Evolutionary conservation across 768 basidiomycete genomes (phyloP).

Genomic region (Termitomyces sp.): DNA sequence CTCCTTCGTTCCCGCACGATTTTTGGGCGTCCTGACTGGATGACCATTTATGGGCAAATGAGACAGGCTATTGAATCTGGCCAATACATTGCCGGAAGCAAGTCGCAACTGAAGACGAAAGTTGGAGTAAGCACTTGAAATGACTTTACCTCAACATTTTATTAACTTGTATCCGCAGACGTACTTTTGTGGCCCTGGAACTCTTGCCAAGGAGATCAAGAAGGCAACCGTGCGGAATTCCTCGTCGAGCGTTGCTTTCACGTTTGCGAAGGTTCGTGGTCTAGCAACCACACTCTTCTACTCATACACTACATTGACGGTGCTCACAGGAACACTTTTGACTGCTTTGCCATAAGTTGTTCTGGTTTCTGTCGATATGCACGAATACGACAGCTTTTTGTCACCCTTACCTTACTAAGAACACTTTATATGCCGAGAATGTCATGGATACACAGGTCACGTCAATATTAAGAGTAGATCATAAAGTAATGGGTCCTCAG

Average conservation of each 20-base stretch:
- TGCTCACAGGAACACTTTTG: conserved; percentile 24
- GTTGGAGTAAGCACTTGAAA: conserved; percentile 58
- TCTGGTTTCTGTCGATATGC: neutral
- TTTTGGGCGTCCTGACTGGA: conserved; percentile 92
- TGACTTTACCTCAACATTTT: conserved; percentile 7
- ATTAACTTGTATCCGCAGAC: conserved; percentile 39
- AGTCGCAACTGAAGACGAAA: conserved; percentile 74
- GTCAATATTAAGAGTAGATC: neutral
- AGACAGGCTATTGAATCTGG: conserved; percentile 76
- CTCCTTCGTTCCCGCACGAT: conserved; percentile 83
- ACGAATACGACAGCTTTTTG: neutral
- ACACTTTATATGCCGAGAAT: neutral
- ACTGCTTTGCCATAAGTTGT: neutral
- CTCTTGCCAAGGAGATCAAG: conserved; percentile 72
- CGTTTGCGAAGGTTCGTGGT: conserved; percentile 66
- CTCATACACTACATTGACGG: neutral
- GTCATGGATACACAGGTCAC: too few species aligned
- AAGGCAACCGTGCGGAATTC: conserved; percentile 57
- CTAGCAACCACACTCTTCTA: neutral
- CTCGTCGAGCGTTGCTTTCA: conserved; percentile 58
- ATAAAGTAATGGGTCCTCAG: neutral
- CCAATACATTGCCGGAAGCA: conserved; percentile 74
- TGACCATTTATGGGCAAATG: conserved; percentile 70
- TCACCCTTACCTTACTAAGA: neutral
- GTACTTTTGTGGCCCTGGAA: conserved; percentile 84